Evolutionary conservation across 2,329 filamentous ascomycete species (phyloP), one percentile per base, ranked within the genome.

Genomic region (Huntiella decipiens): DNA sequence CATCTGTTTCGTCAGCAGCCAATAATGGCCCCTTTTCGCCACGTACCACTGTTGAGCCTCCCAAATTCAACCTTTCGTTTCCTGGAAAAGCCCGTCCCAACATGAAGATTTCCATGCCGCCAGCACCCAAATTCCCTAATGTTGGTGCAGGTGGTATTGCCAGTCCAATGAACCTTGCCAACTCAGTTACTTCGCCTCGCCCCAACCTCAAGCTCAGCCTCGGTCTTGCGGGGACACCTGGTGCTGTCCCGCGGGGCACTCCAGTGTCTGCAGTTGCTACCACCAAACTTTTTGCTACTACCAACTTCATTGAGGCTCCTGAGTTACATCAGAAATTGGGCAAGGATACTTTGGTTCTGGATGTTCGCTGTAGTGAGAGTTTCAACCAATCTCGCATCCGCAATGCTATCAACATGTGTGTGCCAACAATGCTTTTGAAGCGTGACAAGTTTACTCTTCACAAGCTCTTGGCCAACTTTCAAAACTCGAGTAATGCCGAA

Each of bases 371-470:
- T 0, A 83, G 79, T 22, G 85, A 86, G 15, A 84, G 88, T 53
- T 95, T 81, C 56, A 72, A 77, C 1, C 69, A 74, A 39, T 78
- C 82, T 16, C 76, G 82, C 28, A 82, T 96, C 46, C 65, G 69
- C 43, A 79, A 79, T n/a, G 84, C 88, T 0, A 63, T 98, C 31
- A 96, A 92, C 57, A 66, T 98, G 4, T 96, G 91, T 57, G 93
- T 96, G 50, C 91, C 91, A 0, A 96, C 91, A 0, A 96, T 88
- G 0, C 65, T 98, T 11, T 64, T 98, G 13, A 96, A 96, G 61
- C 72, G 91, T 43, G 79, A 84, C 1, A 92, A 86, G 0, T 96
- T 92, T 61, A 88, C 88, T 54, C 73, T 93, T 10, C 71, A 86
- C 51, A 95, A 92, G 57, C 66, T 98, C 31, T 76, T 83, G 53